Base-by-base conservation (phyloP, 495 filamentous ascomycete genomes). In the Neurospora discreta region DNA sequence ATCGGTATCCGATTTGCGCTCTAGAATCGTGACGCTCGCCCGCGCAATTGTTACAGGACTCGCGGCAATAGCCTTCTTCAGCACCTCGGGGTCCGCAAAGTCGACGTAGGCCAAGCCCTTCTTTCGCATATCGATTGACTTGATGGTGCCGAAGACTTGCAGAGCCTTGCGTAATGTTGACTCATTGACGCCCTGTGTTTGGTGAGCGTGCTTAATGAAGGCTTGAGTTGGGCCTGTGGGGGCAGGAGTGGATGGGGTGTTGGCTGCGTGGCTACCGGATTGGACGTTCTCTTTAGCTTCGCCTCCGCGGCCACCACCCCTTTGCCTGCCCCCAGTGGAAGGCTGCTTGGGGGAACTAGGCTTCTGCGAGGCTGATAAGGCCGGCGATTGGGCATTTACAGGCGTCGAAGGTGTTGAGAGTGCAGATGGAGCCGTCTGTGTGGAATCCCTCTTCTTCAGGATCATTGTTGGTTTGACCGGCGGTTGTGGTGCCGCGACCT, bases 51-150 rank as follows among this genome's bases (percentile, higher is more conserved):
- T 82, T 20, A 97, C 85, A 0, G 92, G 92, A 75, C 92, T 96
- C 18, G 90, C 92, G 23, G 89, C 86, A 75, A 97, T 91, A 30
- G 94, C 94, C 74, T 90, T 91, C 74, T 87, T 87, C 30, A 97
- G 83, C 9, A 86, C 86, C 20, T 90, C 87, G 3, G 89, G 85
- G 33, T 91, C 88, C 5, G 85, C 87, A 79, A 97, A 97, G 71
- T 95, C 92, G 42, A 94, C 89, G 74, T 97, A 97, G 11, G 93
- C 94, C 75, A 96, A 96, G 2, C 93, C 94, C 80, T 97, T 97
- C 77, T 93, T 90, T 80, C 92, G 92, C 60, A 98, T 95, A 75
- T 97, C 94, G 3, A 95, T 92, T 73, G 88, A 90, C 3, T 86
- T 85, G 40, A 97, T 86, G 8, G 87, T 74, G 20, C 94, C 94